Conservation (phyloP, 345 rosid species). For the Ceriops decandra region DNA sequence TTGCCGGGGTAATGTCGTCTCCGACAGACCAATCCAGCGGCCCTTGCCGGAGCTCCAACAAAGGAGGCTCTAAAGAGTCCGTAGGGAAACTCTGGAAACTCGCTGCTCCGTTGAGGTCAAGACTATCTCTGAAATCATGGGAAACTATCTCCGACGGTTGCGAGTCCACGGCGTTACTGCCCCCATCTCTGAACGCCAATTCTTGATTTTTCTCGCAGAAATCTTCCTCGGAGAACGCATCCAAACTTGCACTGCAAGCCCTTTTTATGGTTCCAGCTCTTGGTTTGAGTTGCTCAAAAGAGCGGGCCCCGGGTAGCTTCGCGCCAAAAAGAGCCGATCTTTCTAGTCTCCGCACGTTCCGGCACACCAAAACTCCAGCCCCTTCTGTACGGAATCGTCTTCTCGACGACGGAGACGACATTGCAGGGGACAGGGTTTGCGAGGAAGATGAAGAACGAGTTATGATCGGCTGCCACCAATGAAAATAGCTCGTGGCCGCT, state of each 20-base stretch:
- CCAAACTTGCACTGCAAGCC: conserved; percentile 56
- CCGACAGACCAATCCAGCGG: conserved; percentile 21
- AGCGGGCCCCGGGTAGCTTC: conserved; percentile 40
- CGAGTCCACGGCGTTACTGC: conserved; percentile 10
- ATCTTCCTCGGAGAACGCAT: conserved; percentile 67
- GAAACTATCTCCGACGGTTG: conserved; percentile 10
- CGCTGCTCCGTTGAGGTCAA: conserved; percentile 1
- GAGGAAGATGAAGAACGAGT: conserved; percentile 56
- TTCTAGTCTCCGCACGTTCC: conserved; percentile 38
- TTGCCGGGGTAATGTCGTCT: conserved; percentile 39
- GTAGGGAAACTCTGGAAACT: conserved; percentile 3
- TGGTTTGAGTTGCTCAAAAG: conserved; percentile 38
- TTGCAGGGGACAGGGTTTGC: conserved; percentile 52
- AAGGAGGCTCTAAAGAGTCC: conserved; percentile 27
- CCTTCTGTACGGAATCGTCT: conserved; percentile 35
- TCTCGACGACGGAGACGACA: conserved; percentile 50
- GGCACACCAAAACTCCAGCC: conserved; percentile 28
- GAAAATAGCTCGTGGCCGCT: conserved; percentile 51
- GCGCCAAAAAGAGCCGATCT: conserved; percentile 45
- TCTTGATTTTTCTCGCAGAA: conserved; percentile 60
- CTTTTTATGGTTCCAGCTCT: conserved; percentile 31
- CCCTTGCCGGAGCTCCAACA: conserved; percentile 30
- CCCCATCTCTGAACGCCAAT: conserved; percentile 36
- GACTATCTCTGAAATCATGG: conserved; percentile 7
- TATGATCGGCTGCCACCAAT: conserved; percentile 52